Conservation (phyloP, 2,329 filamentous ascomycete species). For the Cryphonectria parasitica region DNA sequence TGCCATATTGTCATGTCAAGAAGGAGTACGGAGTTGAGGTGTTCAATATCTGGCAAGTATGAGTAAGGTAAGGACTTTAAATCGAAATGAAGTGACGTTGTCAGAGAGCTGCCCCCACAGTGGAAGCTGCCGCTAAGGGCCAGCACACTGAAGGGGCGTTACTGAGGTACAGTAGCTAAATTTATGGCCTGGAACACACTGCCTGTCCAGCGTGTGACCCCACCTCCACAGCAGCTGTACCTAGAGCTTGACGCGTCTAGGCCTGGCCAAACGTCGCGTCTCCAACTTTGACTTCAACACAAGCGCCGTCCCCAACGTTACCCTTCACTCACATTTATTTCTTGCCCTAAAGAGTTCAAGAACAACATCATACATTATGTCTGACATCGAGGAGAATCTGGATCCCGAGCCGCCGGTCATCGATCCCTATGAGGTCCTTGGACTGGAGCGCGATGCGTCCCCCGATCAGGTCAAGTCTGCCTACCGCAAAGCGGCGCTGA, state of each 20-base stretch:
- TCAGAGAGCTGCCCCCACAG: background rate
- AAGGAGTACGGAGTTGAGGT: background rate
- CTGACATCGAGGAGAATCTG: slow-evolving; percentile 54
- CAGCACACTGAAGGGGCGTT: background rate
- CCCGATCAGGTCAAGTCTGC: slow-evolving; percentile 83
- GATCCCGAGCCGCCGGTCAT: slow-evolving; percentile 65
- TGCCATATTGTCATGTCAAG: slow-evolving; percentile 15
- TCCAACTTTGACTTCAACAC: background rate
- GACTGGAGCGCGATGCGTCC: slow-evolving; percentile 71
- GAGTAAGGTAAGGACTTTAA: background rate
- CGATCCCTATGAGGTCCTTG: slow-evolving; percentile 81
- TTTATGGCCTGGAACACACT: background rate
- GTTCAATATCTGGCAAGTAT: background rate
- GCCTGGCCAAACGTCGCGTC: slow-evolving; percentile 19
- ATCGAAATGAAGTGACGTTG: slow-evolving; percentile 2
- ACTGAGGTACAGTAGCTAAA: background rate
- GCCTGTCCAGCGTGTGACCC: background rate
- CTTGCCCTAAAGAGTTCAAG: background rate
- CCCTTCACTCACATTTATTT: background rate
- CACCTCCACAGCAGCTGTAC: background rate
- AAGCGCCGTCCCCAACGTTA: background rate
- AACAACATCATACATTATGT: slow-evolving; percentile 43
- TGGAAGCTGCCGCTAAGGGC: background rate
- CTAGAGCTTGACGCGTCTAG: background rate
- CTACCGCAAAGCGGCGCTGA: slow-evolving; percentile 89